Evolutionary conservation across 1,139 yeast genomes (phyloP), one percentile per base, ranked within the genome.

Genomic region (Meyerozyma guilliermondii): DNA sequence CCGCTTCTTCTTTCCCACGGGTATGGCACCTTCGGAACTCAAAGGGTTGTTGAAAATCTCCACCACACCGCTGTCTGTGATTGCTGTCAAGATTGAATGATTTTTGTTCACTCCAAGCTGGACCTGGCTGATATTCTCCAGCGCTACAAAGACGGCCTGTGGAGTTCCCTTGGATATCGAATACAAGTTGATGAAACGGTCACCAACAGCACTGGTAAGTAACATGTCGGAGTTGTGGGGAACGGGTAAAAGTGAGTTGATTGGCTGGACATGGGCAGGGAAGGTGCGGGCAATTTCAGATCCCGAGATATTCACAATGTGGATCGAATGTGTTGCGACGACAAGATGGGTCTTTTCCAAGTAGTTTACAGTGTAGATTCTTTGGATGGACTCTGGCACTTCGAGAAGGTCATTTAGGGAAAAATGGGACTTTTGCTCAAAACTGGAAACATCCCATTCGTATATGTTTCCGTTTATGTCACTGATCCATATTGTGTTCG

Each of bases 241-340:
- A 13, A 76, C 58, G 6, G 75, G 62, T 27, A 69, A 44, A 17
- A 80, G 65, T 10, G 79, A 58, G 48, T 68, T 73, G 34, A 86
- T 72, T 3, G 87, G 81, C 29, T 86, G 77, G 28, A 86, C 76
- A 57, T 87, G 94, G 16, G 88, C 92, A 0, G 94, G 89, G 56
- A 77, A 80, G 1, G 81, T 72, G 50, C 65, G 66, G 33, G 67
- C 56, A 3, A 76, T 60, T 42, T 62, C 56, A 40, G 63, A 68
- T 17, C 58, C 48, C 3, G 64, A 50, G 14, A 69, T 54, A 52
- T 80, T 77, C 26, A 81, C 65, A 46, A 83, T 58, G 44, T 75
- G 72, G 26, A 83, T 69, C 31, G 83, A 75, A 53, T 83, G 86
- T 0, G 91, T 75, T 1, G 87, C 88, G 11, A 81, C 62, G 46